Percentiles rank a stretch among this genome's conserved stretches.
phyloP scores from a whole-genome alignment of 202 grass and related monocot genomes.

The Dendrocalamus latiflorus region DNA sequence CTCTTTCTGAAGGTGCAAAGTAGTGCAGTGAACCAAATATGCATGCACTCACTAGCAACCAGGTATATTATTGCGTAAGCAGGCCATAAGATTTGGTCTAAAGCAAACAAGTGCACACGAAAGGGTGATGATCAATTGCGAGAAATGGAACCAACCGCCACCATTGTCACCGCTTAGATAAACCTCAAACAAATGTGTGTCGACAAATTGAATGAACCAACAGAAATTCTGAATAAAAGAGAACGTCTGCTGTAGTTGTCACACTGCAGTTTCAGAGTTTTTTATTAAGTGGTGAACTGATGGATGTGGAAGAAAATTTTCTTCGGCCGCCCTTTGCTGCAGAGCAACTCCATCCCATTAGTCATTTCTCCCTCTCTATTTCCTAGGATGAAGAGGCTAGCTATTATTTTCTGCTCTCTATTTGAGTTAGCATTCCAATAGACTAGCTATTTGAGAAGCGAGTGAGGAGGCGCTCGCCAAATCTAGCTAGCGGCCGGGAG shows the following conservation, averaged over 20 bases:
- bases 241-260: constrained; percentile 25
- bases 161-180: constrained; percentile 14
- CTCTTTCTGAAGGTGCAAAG: constrained; percentile 9
- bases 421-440: no score
- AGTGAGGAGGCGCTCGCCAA: no score
- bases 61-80: constrained; percentile 16
- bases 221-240: neutral
- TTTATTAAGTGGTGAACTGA: neutral
- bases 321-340: constrained; percentile 13
- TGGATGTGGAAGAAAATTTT: constrained; percentile 29
- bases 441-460: no score
- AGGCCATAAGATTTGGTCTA: constrained; percentile 19
- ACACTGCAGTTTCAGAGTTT: constrained; percentile 28
- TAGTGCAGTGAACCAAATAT: constrained; percentile 8
- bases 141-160: constrained; percentile 22
- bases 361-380: no score
- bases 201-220: constrained; percentile 16
- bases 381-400: no score
- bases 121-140: constrained; percentile 12
- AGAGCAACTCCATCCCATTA: no score
- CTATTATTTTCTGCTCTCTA: no score
- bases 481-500: no score
- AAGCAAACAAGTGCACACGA: constrained; percentile 15
- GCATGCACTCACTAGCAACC: neutral
- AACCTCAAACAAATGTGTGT: constrained; percentile 15